Percentiles rank a stretch among this genome's conserved stretches.
Conservation (phyloP, 495 filamentous ascomycete species). For the Aspergillus olivimuriae region DNA sequence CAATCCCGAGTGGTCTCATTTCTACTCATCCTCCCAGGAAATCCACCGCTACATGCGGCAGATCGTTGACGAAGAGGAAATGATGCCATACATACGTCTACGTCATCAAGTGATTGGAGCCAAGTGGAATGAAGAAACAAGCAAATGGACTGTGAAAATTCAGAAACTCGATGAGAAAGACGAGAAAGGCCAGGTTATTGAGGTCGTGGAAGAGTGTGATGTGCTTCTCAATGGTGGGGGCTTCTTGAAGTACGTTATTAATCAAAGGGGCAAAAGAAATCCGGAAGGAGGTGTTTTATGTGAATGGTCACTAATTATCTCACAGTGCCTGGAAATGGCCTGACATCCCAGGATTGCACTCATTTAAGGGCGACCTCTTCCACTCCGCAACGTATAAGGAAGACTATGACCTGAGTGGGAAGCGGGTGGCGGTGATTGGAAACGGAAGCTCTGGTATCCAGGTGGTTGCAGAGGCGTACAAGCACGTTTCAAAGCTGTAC, state of each 20-base stretch:
- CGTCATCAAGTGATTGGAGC: slow-evolving; percentile 16
- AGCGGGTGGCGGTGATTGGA: slow-evolving; percentile 43
- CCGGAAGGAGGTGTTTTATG: too few relatives aligned
- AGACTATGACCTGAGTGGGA: slow-evolving; percentile 27
- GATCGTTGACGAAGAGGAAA: slow-evolving; percentile 20
- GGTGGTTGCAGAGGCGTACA: slow-evolving; percentile 8
- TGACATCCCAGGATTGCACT: slow-evolving; percentile 13
- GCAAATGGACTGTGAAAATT: slow-evolving; percentile 31
- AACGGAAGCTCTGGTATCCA: slow-evolving; percentile 41
- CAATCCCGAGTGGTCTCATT: slow-evolving; percentile 42
- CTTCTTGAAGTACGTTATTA: not conserved
- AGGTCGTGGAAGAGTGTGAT: slow-evolving; percentile 28
- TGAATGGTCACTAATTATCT: too few relatives aligned
- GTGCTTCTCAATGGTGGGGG: slow-evolving; percentile 4
- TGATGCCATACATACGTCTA: slow-evolving; percentile 18
- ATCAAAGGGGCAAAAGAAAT: too few relatives aligned
- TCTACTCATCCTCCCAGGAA: slow-evolving; percentile 41
- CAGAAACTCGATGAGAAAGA: slow-evolving; percentile 25
- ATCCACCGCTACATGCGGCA: slow-evolving; percentile 43
- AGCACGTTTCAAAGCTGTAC: slow-evolving; percentile 4
- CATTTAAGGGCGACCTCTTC: slow-evolving; percentile 15
- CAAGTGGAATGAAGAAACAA: slow-evolving; percentile 20
- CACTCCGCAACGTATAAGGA: slow-evolving; percentile 20
- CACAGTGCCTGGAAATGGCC: slow-evolving; percentile 26
- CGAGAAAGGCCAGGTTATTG: slow-evolving; percentile 9